These are phyloP conservation scores for Phytopythium ostracodes DNA, from an alignment of 352 stramenopile species.

Conservation along the genomic window DNA sequence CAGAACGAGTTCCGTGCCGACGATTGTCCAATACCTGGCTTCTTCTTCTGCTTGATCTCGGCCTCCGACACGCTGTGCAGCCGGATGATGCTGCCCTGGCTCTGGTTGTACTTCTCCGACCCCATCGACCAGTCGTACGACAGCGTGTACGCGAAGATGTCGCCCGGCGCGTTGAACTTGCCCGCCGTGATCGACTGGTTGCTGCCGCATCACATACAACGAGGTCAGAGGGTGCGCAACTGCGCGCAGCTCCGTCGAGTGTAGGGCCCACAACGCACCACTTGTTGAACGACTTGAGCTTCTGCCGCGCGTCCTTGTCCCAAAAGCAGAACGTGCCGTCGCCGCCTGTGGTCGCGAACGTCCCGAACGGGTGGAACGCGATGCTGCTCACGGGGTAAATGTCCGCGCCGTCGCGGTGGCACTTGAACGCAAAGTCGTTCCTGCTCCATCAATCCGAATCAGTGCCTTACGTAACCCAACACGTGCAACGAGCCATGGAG, in stretches of 20 bases:
- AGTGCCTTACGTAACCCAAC: too few species aligned
- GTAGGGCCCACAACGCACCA: constrained; percentile 24
- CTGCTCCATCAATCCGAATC: constrained; percentile 15
- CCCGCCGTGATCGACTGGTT: constrained; percentile 90
- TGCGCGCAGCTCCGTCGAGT: neutral
- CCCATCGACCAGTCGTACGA: constrained; percentile 98
- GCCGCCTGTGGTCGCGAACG: constrained; percentile 94
- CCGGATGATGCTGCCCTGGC: constrained; percentile 89
- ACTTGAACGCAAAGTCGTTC: constrained; percentile 92
- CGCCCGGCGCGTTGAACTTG: constrained; percentile 92
- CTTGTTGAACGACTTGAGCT: constrained; percentile 91
- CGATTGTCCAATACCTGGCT: constrained; percentile 57
- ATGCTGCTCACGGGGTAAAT: constrained; percentile 91
- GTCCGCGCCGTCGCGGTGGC: constrained; percentile 81
- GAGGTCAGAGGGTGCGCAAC: constrained; percentile 1
- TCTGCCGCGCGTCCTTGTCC: constrained; percentile 97
- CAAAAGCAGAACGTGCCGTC: constrained; percentile 98
- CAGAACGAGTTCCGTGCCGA: constrained; percentile 42
- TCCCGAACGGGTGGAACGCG: constrained; percentile 91
- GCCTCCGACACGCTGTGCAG: constrained; percentile 90
- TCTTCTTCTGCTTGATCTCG: constrained; percentile 96
- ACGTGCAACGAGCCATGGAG: too few species aligned
- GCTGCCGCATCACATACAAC: constrained; percentile 19
- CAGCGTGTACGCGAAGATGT: constrained; percentile 95
- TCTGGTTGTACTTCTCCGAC: constrained; percentile 84